phyloP scores from a whole-genome alignment of 75 land plant species.

The Cupressus sempervirens region DNA sequence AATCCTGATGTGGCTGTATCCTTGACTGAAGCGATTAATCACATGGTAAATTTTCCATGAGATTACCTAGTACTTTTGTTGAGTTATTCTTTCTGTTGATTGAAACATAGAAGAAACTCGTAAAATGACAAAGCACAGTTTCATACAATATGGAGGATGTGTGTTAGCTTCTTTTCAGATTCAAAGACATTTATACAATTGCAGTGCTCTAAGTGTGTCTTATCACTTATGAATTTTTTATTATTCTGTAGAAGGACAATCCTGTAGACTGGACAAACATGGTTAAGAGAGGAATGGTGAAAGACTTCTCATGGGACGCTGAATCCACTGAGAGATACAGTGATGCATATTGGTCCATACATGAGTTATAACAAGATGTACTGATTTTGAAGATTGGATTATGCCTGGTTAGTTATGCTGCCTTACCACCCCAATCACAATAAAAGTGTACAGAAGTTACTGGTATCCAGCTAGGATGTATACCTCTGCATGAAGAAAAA shows the following conservation, averaged over 20 bases:
- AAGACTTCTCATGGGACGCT: constrained; percentile 64
- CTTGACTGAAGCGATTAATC: constrained; percentile 29
- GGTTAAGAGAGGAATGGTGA: constrained; percentile 51
- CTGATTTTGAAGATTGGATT: background rate
- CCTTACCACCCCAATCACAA: background rate
- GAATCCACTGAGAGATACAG: constrained; percentile 50
- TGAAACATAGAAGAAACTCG: background rate
- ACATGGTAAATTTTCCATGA: constrained; percentile 26
- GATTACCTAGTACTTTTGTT: background rate
- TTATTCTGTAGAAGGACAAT: constrained; percentile 29
- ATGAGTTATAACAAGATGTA: background rate
- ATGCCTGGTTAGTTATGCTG: background rate
- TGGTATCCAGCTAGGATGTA: background rate
- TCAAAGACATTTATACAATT: background rate
- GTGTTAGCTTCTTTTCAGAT: background rate
- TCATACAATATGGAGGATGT: background rate
- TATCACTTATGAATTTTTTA: background rate
- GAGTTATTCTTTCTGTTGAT: constrained; percentile 3
- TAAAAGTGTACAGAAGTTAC: background rate
- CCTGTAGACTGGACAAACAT: constrained; percentile 35
- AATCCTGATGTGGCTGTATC: constrained; percentile 20
- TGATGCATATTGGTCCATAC: constrained; percentile 34
- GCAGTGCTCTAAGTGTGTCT: background rate
- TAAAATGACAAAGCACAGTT: background rate
- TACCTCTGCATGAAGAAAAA: background rate